phyloP scores from a whole-genome alignment of 1,284 basidiomycete genomes.

The Ustanciosporium gigantosporum region DNA sequence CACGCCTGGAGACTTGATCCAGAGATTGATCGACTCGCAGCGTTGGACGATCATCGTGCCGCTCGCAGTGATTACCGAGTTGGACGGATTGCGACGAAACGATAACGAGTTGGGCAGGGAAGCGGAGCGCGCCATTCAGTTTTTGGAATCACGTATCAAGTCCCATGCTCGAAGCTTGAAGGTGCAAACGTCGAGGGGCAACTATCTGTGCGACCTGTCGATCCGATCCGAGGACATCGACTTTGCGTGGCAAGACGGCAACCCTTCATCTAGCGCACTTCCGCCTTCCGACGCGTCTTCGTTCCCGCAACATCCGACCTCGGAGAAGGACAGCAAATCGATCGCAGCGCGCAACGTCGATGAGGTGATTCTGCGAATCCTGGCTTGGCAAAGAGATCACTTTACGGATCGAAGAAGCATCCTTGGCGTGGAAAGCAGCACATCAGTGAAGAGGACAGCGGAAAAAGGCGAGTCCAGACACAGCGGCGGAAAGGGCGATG shows the following conservation, averaged over 20 bases:
- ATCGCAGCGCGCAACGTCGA: conserved; percentile 78
- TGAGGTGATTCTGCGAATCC: conserved; percentile 87
- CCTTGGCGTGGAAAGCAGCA: conserved; percentile 66
- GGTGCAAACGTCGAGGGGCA: conserved; percentile 90
- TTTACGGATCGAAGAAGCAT: conserved; percentile 78
- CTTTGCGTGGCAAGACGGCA: conserved; percentile 63
- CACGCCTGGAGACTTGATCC: conserved; percentile 32
- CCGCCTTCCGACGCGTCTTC: neutral
- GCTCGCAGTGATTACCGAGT: conserved; percentile 79
- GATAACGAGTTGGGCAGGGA: conserved; percentile 68
- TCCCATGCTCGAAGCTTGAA: conserved; percentile 78
- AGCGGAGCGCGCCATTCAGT: conserved; percentile 73
- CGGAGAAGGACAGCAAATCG: conserved; percentile 51
- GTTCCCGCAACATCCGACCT: neutral
- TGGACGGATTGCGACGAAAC: conserved; percentile 82
- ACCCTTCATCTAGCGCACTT: neutral
- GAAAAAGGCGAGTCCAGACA: conserved; percentile 6
- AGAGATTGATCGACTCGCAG: conserved; percentile 75
- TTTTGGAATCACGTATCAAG: conserved; percentile 75
- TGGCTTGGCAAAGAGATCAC: conserved; percentile 87
- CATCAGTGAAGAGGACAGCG: too few relatives aligned
- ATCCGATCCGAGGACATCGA: conserved; percentile 85
- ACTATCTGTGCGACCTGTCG: conserved; percentile 81
- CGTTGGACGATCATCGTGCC: conserved; percentile 89
- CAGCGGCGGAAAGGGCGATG: conserved; percentile 18